phyloP scores from a whole-genome alignment of 495 filamentous ascomycete genomes.

The Darksidea phi region DNA sequence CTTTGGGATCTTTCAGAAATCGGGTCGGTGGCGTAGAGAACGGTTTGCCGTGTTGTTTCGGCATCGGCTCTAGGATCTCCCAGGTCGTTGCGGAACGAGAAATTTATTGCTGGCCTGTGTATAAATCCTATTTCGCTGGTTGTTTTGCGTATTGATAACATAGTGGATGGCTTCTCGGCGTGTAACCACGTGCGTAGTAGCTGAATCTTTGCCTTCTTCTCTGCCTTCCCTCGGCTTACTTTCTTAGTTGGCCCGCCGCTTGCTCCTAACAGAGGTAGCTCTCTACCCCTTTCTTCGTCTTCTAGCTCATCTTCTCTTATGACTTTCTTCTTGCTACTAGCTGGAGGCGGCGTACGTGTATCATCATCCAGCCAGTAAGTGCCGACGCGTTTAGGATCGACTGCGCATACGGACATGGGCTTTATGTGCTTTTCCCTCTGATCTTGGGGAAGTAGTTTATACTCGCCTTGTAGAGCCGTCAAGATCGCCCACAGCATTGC shows the following conservation, averaged over 20 bases:
- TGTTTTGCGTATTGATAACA: not conserved
- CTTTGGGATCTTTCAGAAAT: not conserved
- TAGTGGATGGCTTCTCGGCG: not conserved
- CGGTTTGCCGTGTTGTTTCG: constrained; percentile 12
- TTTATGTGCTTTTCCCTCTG: not conserved
- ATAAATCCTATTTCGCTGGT: not conserved
- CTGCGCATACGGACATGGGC: constrained; percentile 26
- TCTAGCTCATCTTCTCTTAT: not conserved
- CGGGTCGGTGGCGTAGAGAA: constrained; percentile 6
- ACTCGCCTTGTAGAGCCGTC: constrained; percentile 51
- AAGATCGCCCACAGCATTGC: constrained; percentile 82
- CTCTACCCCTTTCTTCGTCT: not conserved
- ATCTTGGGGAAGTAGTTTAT: not conserved
- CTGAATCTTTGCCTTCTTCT: constrained; percentile 30
- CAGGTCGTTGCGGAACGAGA: not conserved
- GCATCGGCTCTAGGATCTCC: constrained; percentile 16
- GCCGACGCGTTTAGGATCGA: constrained; percentile 42
- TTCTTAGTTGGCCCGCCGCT: constrained; percentile 10
- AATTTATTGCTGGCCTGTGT: not conserved
- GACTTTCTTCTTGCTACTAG: not conserved
- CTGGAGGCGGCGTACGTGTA: not conserved
- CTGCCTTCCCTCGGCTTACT: constrained; percentile 11
- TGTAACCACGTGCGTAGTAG: constrained; percentile 30
- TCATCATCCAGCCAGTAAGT: constrained; percentile 37
- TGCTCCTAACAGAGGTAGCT: no score